These are phyloP conservation scores for Boletales sp. DNA, from an alignment of 768 basidiomycete genomes.

Conservation along the genomic window DNA sequence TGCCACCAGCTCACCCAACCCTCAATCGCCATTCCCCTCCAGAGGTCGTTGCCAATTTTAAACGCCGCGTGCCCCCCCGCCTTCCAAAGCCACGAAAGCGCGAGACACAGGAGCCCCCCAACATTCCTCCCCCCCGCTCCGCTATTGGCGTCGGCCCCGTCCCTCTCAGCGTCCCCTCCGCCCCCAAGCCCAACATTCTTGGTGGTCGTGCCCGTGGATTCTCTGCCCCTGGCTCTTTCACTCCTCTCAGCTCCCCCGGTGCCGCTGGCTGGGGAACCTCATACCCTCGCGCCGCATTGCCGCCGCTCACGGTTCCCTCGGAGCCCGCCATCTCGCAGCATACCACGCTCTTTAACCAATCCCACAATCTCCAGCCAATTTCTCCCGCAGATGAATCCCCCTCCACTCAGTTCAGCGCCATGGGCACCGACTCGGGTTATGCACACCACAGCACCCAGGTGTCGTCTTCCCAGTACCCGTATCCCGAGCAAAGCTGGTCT, in stretches of 20 bases:
- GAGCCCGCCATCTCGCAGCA: constrained; percentile 61
- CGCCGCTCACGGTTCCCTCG: constrained; percentile 80
- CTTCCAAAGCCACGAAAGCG: constrained; percentile 85
- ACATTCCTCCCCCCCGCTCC: constrained; percentile 73
- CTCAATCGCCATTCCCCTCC: constrained; percentile 87
- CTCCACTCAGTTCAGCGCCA: constrained; percentile 41
- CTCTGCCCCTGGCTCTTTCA: constrained; percentile 79
- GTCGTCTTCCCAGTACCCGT: constrained; percentile 57
- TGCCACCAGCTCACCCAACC: constrained; percentile 74
- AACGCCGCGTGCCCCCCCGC: constrained; percentile 91
- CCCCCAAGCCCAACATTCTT: constrained; percentile 35
- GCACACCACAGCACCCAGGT: constrained; percentile 32
- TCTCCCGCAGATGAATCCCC: constrained; percentile 70
- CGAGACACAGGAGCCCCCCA: constrained; percentile 62
- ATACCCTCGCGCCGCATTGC: constrained; percentile 63
- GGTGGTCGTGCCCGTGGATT: constrained; percentile 72
- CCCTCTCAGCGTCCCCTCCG: constrained; percentile 59
- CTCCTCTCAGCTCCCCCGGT: constrained; percentile 60
- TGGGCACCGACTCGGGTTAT: constrained; percentile 32
- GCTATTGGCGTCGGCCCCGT: constrained; percentile 65
- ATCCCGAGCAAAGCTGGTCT: constrained; percentile 59
- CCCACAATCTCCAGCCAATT: constrained; percentile 59
- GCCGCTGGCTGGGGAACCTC: constrained; percentile 56
- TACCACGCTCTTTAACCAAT: constrained; percentile 55
- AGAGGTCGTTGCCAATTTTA: constrained; percentile 91